Evolutionary conservation across 1,139 yeast genomes (phyloP).

Genomic region (Taphrina deformans): DNA sequence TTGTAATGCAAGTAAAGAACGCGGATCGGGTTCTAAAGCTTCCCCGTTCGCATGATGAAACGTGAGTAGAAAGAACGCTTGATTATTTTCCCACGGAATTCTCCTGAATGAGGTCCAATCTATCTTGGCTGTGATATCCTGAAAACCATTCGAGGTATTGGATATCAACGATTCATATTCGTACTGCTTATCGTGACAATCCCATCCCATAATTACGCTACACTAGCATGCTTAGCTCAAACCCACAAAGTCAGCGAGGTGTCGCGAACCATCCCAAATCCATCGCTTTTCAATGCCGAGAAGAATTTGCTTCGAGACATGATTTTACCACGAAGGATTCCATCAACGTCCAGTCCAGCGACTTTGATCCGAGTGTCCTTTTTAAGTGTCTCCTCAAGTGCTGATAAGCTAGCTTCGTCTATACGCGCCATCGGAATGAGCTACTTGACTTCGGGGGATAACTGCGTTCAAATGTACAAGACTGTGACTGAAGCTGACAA

Average conservation of each 20-base stretch:
- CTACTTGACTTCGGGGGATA: not conserved
- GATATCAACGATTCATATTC: conserved; percentile 43
- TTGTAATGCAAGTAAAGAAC: conserved; percentile 42
- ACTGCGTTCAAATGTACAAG: no score
- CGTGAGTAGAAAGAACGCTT: conserved; percentile 44
- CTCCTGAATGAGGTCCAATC: conserved; percentile 42
- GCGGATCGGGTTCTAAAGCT: conserved; percentile 46
- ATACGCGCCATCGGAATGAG: not conserved
- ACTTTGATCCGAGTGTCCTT: conserved; percentile 44
- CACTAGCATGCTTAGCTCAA: conserved; percentile 1
- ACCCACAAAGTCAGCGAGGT: no score
- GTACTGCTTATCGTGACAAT: conserved; percentile 46
- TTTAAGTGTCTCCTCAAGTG: conserved; percentile 30
- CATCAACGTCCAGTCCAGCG: conserved; percentile 48
- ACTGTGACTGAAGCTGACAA: not conserved
- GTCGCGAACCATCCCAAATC: conserved; percentile 43
- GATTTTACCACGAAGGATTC: conserved; percentile 47
- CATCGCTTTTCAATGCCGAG: conserved; percentile 41
- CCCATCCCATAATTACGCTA: conserved; percentile 48
- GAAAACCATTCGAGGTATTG: conserved; percentile 45
- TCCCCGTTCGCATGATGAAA: conserved; percentile 42
- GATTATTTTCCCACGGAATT: conserved; percentile 45
- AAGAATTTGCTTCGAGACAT: conserved; percentile 44
- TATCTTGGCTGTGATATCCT: conserved; percentile 44
- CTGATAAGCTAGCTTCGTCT: not conserved